phyloP scores from a whole-genome alignment of 2,329 filamentous ascomycete genomes.

The Penicillium sp. region DNA sequence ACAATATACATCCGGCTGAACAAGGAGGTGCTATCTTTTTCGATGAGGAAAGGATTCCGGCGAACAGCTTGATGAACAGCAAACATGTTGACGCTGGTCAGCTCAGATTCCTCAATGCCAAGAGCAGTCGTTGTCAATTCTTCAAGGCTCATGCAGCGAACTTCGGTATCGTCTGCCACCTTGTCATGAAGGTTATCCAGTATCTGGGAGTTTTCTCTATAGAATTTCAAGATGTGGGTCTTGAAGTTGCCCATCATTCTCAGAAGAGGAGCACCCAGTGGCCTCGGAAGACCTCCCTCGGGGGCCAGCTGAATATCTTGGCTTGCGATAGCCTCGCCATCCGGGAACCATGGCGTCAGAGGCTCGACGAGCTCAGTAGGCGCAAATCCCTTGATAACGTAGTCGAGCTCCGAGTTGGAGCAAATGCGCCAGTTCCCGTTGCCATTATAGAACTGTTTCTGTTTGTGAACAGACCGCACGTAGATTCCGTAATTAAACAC shows the following conservation, averaged over 20 bases:
- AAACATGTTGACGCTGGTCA: conserved; percentile 34
- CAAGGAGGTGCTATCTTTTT: conserved; percentile 32
- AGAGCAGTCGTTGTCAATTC: conserved; percentile 39
- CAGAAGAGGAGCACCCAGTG: conserved; percentile 36
- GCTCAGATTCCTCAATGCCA: conserved; percentile 25
- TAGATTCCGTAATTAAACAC: conserved; percentile 39
- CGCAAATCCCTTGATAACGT: conserved; percentile 50
- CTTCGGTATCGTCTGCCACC: conserved; percentile 38
- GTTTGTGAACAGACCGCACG: conserved; percentile 40
- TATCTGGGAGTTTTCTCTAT: conserved; percentile 30
- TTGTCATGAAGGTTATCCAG: conserved; percentile 40
- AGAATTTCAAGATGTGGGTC: conserved; percentile 34
- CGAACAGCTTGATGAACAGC: conserved; percentile 35
- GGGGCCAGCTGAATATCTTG: conserved; percentile 34
- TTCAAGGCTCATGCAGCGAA: conserved; percentile 34
- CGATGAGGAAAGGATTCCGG: conserved; percentile 34
- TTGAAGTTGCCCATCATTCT: conserved; percentile 35
- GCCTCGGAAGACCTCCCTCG: conserved; percentile 43
- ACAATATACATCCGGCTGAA: conserved; percentile 47
- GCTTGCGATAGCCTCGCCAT: conserved; percentile 24
- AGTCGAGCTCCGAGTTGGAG: conserved; percentile 42
- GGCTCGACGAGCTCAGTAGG: conserved; percentile 45
- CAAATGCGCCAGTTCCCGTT: conserved; percentile 45
- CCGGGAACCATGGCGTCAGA: conserved; percentile 53
- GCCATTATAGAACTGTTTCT: conserved; percentile 44